A percentile compares a stretch with the other conserved stretches of the same genome.
These are phyloP conservation scores for Lagenidium sp. DNA, from an alignment of 352 stramenopile species.

Conservation along the genomic window DNA sequence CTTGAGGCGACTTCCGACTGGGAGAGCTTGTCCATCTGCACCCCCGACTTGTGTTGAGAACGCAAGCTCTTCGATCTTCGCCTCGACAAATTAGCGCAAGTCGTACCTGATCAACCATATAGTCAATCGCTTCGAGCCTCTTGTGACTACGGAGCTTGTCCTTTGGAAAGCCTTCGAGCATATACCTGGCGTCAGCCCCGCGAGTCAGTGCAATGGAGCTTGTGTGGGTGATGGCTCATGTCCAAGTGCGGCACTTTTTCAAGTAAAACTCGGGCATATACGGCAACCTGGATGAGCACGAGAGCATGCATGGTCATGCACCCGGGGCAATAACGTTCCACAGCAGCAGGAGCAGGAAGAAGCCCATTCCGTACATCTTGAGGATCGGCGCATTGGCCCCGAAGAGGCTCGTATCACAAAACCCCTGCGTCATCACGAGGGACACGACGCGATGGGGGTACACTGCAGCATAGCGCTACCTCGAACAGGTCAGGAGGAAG, in stretches of 20 bases:
- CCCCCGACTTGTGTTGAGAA: slow-evolving; percentile 1
- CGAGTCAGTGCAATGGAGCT: no score
- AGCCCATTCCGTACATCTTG: slow-evolving; percentile 50
- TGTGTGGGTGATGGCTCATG: no score
- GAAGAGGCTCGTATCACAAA: slow-evolving; percentile 41
- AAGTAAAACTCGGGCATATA: slow-evolving; percentile 70
- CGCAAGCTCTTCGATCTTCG: not conserved
- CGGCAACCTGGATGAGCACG: slow-evolving; percentile 24
- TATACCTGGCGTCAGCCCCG: slow-evolving; percentile 24
- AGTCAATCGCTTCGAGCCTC: slow-evolving; percentile 35
- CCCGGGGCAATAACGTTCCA: not conserved
- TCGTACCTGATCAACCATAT: slow-evolving; percentile 57
- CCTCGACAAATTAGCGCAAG: not conserved
- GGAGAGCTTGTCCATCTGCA: slow-evolving; percentile 37
- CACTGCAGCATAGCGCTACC: slow-evolving; percentile 41
- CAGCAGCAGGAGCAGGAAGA: not conserved
- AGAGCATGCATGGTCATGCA: not conserved
- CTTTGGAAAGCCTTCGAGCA: slow-evolving; percentile 43
- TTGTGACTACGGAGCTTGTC: slow-evolving; percentile 14
- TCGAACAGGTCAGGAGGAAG: no score
- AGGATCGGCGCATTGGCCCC: slow-evolving; percentile 32
- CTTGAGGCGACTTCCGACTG: slow-evolving; percentile 59
- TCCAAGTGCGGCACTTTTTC: slow-evolving; percentile 54
- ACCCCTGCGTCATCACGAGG: slow-evolving; percentile 54
- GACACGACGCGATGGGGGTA: slow-evolving; percentile 55